phyloP scores from a whole-genome alignment of 1,284 basidiomycete species.

The Agroathelia rolfsii region DNA sequence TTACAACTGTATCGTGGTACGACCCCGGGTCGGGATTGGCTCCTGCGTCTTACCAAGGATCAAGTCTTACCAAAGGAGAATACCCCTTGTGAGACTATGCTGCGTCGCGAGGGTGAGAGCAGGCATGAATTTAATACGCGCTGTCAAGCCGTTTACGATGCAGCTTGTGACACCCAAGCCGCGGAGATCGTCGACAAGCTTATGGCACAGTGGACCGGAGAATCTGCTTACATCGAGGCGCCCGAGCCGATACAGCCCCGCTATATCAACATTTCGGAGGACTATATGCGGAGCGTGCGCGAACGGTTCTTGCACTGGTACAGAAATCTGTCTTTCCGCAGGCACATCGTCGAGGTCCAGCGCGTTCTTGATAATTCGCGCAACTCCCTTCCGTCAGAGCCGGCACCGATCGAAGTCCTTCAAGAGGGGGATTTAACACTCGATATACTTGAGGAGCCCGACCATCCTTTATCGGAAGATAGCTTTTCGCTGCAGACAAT shows the following conservation, averaged over 20 bases:
- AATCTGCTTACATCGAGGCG: conserved; percentile 1
- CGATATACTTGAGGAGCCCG: no score
- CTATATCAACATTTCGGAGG: conserved; percentile 6
- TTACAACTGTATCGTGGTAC: conserved; percentile 13
- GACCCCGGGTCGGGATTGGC: conserved; percentile 11
- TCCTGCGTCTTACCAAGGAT: no score
- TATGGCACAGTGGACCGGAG: conserved; percentile 14
- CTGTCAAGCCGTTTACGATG: conserved; percentile 8
- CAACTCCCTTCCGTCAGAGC: no score
- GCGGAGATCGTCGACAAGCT: conserved; percentile 1
- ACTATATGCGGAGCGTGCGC: conserved; percentile 6
- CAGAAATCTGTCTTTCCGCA: conserved; percentile 11
- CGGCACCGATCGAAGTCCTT: no score
- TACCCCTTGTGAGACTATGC: conserved; percentile 8
- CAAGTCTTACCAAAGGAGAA: not conserved
- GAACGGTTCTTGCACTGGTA: conserved; percentile 10
- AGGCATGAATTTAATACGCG: conserved; percentile 14
- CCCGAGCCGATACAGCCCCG: conserved; percentile 4
- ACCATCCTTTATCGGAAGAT: no score
- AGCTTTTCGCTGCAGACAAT: no score
- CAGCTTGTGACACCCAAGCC: conserved; percentile 8
- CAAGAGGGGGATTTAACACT: no score
- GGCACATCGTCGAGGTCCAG: conserved; percentile 14
- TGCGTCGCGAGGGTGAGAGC: conserved; percentile 8
- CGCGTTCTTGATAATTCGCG: conserved; percentile 5